Evolutionary conservation across 2,329 filamentous ascomycete species (phyloP), one percentile per base, ranked within the genome.

Genomic region (Colletotrichum sp.): DNA sequence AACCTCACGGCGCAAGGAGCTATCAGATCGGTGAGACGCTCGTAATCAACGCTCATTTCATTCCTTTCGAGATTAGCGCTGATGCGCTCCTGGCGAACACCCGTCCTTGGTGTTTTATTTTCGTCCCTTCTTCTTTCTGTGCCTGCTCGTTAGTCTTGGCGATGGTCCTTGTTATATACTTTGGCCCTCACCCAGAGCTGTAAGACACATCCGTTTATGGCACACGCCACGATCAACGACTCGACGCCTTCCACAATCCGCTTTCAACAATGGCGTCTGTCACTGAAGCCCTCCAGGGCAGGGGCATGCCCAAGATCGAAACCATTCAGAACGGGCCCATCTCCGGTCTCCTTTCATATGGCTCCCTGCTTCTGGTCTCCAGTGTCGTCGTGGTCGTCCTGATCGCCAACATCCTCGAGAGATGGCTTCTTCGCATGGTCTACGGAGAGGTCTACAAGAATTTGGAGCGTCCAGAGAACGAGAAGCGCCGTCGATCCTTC

Each of bases 401-500:
- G 30, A 26, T 78, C 24, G 68, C 76, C 39, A 76, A 71, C 39
- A 28, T 77, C 36, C 68, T 78, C 30, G 76, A 78, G 62, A 66
- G 77, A 12, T 71, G 60, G 60, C 71, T 78, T 2, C 77, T 78
- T 10, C 57, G 22, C 16, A 34, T 18, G 16, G 64, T 77, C 30
- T 77, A 78, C 22, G 59, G 73, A n/a, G 66, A 66, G 2, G 26
- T 75, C 18, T 78, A 74, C 59, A 36, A 44, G 13, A 30, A 13
- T 0, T 57, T 78, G 9, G 63, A 72, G 28, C 67, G 67, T 8
- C 75, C 75, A 2, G 77, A 55, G 15, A 70, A 66, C 63, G 78
- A 79, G 44, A 77, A 75, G 18, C 75, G 73, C 8, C 75, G 77
- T 5, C 71, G 75, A 2, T 77, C 78, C 2, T 79, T 79, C 34